Evolutionary conservation across 176 grass and related monocot species (phyloP), one percentile per base, ranked within the genome.

Genomic region (Oryza brachyantha): DNA sequence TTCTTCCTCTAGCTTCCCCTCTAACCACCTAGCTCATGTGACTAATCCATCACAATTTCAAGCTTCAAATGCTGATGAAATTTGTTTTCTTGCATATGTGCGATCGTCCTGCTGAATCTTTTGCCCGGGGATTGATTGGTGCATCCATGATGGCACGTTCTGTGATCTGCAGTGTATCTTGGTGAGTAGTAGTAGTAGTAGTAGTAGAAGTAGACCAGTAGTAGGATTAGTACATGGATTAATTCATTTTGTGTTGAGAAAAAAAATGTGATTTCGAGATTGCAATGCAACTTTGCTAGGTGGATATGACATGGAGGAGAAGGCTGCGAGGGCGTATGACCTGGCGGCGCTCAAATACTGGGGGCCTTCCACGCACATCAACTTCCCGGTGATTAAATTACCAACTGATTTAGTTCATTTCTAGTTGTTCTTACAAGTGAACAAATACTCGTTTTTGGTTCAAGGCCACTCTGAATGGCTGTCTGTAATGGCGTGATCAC

Each of bases 261-360:
- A 48, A 14, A 57, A 24, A 22, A 57, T 10, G 21, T 57, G 21
- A 57, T 57, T 57, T 24, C 10, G 52, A 57, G 52, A 57, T 57
- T 10, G 52, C 19, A 10, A 57, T 10, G 52, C 9, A 10, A 57
- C 29, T 62, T 45, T 73, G 27, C 4, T 77, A 99, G 96, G 96
- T 54, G 96, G 96, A 67, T 99, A 99, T 93, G 96, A 96, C 83
- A 74, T 79, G 80, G 92, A 94, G 71, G 92, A 94, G 86, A 94
- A 94, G 87, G 92, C 92, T 46, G 92, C 88, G 24, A 81, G 92
- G 82, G 86, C 92, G 31, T 94, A 94, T 74, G 92, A 94, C 38
- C 64, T 94, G 68, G 92, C 92, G 5, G 92, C 92, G n/a, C 85
- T 94, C 28, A 94, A 91, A 77, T 94, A 94, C 80, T 94, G 92